phyloP scores from a whole-genome alignment of 2,329 filamentous ascomycete genomes.

The Cordyceps javanica region DNA sequence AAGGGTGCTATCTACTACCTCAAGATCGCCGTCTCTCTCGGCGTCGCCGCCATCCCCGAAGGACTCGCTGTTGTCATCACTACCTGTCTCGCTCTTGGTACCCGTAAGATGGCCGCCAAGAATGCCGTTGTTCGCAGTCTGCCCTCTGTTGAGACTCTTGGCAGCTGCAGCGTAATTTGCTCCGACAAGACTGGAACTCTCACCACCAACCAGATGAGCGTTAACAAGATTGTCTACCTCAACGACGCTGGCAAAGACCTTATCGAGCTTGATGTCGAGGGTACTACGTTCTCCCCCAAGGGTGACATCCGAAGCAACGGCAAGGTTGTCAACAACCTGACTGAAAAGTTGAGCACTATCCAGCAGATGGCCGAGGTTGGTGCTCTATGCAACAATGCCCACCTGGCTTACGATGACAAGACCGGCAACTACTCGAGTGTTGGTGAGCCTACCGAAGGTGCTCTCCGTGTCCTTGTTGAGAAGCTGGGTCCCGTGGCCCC shows the following conservation, averaged over 20 bases:
- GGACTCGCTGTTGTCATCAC: slow-evolving; percentile 97
- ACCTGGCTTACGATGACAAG: slow-evolving; percentile 74
- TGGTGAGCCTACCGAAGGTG: slow-evolving; percentile 93
- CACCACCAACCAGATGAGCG: slow-evolving; percentile 99
- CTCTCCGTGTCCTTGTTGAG: slow-evolving; percentile 82
- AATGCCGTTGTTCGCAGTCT: slow-evolving; percentile 95
- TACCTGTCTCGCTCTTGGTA: slow-evolving; percentile 93
- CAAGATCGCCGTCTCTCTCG: slow-evolving; percentile 97
- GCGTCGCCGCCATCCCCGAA: slow-evolving; percentile 95
- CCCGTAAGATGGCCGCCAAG: slow-evolving; percentile 97
- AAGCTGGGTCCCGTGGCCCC: slow-evolving; percentile 83
- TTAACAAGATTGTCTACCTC: slow-evolving; percentile 84
- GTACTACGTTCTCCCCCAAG: slow-evolving; percentile 83
- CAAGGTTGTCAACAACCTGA: slow-evolving; percentile 60
- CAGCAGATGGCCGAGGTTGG: slow-evolving; percentile 68
- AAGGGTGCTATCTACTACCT: slow-evolving; percentile 99
- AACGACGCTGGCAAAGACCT: slow-evolving; percentile 66
- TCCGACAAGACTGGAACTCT: slow-evolving; percentile 98
- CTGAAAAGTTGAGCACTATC: slow-evolving; percentile 67
- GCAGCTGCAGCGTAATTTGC: slow-evolving; percentile 98
- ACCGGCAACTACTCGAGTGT: slow-evolving; percentile 71
- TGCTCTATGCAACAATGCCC: slow-evolving; percentile 83
- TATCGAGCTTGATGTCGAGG: slow-evolving; percentile 83
- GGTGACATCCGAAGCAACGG: slow-evolving; percentile 67
- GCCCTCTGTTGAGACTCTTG: slow-evolving; percentile 93